These are phyloP conservation scores for Pyrenophora teres DNA, from an alignment of 2,329 filamentous ascomycete genomes.

Conservation along the genomic window DNA sequence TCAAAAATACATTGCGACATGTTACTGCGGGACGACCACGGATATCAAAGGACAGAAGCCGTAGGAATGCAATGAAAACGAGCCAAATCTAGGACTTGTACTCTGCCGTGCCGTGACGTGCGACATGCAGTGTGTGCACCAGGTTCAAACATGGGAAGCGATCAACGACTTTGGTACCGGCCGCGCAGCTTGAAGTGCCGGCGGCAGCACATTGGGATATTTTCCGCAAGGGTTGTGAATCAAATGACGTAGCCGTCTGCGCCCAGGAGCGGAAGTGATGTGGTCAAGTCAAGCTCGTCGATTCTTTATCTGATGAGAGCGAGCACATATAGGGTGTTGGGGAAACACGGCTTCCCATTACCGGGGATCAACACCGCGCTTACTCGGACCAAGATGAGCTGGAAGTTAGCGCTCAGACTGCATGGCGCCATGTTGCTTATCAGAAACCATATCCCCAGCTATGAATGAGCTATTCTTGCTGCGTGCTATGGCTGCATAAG, in stretches of 20 bases:
- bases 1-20: constrained; percentile 35
- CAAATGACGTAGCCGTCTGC: constrained; percentile 2
- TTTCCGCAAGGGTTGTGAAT: constrained; percentile 1
- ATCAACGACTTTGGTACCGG: not conserved
- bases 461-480: no score
- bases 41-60: constrained; percentile 25
- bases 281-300: not conserved
- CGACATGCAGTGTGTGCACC: not conserved
- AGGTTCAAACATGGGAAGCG: no score
- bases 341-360: no score
- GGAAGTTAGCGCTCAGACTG: no score
- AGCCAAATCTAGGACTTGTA: constrained; percentile 21
- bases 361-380: constrained; percentile 2
- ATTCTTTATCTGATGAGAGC: constrained; percentile 5
- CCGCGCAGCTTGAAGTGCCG: not conserved
- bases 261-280: constrained; percentile 16
- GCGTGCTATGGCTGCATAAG: not conserved
- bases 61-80: constrained; percentile 37
- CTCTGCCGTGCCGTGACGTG: not conserved
- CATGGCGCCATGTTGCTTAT: no score
- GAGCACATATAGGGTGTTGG: not conserved
- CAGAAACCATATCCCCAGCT: no score
- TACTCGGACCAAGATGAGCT: no score
- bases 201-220: constrained; percentile 9
- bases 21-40: constrained; percentile 22